Base-by-base conservation (phyloP, 2,329 filamentous ascomycete species). In the Monilinia vaccinii-corymbosi region DNA sequence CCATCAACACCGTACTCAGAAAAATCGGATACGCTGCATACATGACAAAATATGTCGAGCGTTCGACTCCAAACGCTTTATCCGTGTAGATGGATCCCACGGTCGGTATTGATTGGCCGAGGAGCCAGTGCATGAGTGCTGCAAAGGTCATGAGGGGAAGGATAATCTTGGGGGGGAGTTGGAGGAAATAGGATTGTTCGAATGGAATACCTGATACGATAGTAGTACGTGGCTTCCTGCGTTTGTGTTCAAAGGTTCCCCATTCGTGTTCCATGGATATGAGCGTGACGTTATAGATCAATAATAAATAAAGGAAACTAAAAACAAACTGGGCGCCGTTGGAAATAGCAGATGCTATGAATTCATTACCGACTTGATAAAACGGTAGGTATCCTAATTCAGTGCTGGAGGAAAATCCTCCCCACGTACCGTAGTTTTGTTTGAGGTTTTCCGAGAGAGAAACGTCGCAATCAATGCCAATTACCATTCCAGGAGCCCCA, bases 181-280 rank as follows among this genome's bases (percentile, higher is more conserved):
- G 65, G 6, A 65, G 47, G 23, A 65, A 65, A 49, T 66, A 66
- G 0, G 58, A 63, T 55, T 65, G 65, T 23, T 61, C 53, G n/a
- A 66, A 66, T 3, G 59, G 42, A 8, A 50, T 46, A n/a, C 64
- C 64, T 0, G 60, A 60, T 0, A 67, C 64, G 18, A 67, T 60
- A 0, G 64, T 67, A 8, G 64, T 65, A 0, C 65, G 40, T 1
- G 62, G 64, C 45, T 49, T 56, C 18, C 53, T 53, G 8, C 63
- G 52, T 11, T 63, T 51, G 9, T 28, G 50, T 28, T 67, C 64
- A 47, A 58, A 64, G 1, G 49, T 45, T 13, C 64, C 65, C 64
- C 64, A 67, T 61, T 67, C 64, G 13, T 66, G 52, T 38, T 67
- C 65, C 64, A 67, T 67, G 50, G 59, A 64, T 10, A 67, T 63